Conservation (phyloP, 2,329 filamentous ascomycete genomes). For the Xylariaceae sp. region DNA sequence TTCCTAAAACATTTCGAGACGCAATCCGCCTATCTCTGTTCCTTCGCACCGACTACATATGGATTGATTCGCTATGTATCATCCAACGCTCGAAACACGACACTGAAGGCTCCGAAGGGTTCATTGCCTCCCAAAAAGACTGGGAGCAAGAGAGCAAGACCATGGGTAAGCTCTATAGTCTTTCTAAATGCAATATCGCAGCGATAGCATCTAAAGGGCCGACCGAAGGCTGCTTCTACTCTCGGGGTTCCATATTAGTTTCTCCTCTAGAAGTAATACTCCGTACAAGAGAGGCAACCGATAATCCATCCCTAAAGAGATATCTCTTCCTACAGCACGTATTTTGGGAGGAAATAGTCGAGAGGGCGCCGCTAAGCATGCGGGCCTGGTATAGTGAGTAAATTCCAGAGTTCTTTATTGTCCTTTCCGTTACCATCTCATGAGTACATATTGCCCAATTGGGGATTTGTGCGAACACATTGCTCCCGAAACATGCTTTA, state of each 20-base stretch:
- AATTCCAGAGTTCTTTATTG: too few species aligned
- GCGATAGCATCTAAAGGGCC: conserved; percentile 6
- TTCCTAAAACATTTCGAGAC: conserved; percentile 12
- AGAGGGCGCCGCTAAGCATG: conserved; percentile 3
- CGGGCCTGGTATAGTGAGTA: too few species aligned
- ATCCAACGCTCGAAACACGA: background rate
- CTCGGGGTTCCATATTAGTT: background rate
- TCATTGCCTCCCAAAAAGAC: too few species aligned
- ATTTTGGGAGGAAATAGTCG: background rate
- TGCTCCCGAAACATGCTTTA: too few species aligned
- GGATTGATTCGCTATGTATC: conserved; percentile 13
- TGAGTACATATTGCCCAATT: too few species aligned
- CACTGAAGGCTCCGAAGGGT: too few species aligned
- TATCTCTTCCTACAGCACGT: background rate
- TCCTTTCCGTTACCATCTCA: too few species aligned
- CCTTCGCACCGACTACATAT: conserved; percentile 6
- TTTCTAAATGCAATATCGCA: conserved; percentile 11
- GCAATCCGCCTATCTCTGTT: conserved; percentile 9
- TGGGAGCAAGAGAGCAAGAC: conserved; percentile 7
- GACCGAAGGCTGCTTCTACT: conserved; percentile 4
- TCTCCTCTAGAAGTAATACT: background rate
- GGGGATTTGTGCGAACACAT: too few species aligned
- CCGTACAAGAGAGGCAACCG: background rate
- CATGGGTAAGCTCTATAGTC: conserved; percentile 6
- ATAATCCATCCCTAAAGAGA: background rate